Evolutionary conservation across 805 yeast species (phyloP).

Genomic region (Komagataella phaffii): DNA sequence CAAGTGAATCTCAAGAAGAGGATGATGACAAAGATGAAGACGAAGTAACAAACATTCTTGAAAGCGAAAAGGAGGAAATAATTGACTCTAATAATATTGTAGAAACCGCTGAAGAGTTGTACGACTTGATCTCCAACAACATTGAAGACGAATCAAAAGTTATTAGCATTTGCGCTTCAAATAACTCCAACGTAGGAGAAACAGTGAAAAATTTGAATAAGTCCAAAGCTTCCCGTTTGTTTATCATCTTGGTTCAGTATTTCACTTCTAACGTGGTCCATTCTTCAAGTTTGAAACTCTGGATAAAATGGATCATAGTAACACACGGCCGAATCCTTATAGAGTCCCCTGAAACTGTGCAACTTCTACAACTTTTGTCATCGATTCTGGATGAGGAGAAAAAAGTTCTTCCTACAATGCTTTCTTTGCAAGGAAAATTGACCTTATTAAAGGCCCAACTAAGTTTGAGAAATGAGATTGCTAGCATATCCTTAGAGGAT

Average conservation of each 20-base stretch:
- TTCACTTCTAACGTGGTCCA: constrained; percentile 36
- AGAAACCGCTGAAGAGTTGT: constrained; percentile 4
- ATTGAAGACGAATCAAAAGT: constrained; percentile 13
- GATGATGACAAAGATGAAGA: constrained; percentile 7
- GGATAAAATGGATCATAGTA: constrained; percentile 77
- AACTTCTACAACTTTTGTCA: constrained; percentile 43
- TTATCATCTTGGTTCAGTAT: constrained; percentile 30
- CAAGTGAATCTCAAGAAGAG: constrained; percentile 7
- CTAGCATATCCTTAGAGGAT: constrained; percentile 18
- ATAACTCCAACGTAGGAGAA: constrained; percentile 30
- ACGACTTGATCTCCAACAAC: constrained; percentile 10
- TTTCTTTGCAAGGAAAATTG: constrained; percentile 78
- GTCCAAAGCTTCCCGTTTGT: constrained; percentile 25
- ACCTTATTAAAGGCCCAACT: constrained; percentile 69
- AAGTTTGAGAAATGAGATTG: constrained; percentile 44
- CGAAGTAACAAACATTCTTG: constrained; percentile 6
- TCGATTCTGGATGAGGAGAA: constrained; percentile 40
- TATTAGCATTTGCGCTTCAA: constrained; percentile 19
- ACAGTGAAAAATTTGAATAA: constrained; percentile 42
- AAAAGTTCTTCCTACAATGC: constrained; percentile 47
- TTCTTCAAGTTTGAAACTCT: constrained; percentile 34
- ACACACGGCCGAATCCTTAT: constrained; percentile 54
- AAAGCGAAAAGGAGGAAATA: constrained; percentile 11
- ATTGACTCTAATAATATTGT: neutral
- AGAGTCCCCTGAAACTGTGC: constrained; percentile 35